phyloP scores from a whole-genome alignment of 2,329 filamentous ascomycete species.

The Chalara sp. region DNA sequence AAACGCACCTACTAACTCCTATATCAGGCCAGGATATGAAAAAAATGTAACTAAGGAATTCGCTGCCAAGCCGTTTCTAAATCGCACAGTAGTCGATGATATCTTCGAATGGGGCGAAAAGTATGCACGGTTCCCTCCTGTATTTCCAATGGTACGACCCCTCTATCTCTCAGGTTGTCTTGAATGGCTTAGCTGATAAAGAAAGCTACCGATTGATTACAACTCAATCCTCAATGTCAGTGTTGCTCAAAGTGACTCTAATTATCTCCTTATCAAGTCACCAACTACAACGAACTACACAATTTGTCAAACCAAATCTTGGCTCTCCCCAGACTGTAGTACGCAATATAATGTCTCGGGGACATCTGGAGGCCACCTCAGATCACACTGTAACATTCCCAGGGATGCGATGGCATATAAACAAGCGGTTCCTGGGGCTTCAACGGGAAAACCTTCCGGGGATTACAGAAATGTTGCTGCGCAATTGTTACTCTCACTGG shows the following conservation, averaged over 20 bases:
- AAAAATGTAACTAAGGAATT: conserved; percentile 30
- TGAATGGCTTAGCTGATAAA: not conserved
- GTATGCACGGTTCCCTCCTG: conserved; percentile 43
- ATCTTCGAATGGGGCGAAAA: conserved; percentile 60
- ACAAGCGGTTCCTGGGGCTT: conserved; percentile 30
- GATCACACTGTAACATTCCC: conserved; percentile 52
- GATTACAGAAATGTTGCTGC: conserved; percentile 51
- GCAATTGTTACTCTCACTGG: conserved; percentile 47
- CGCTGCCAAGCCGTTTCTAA: conserved; percentile 36
- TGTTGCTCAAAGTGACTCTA: too few species aligned
- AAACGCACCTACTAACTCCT: not conserved
- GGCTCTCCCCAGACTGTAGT: conserved; percentile 58
- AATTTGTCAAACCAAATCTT: conserved; percentile 40
- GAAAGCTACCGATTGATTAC: conserved; percentile 40
- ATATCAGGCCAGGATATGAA: conserved; percentile 20
- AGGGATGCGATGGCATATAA: conserved; percentile 49
- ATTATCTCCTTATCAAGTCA: too few species aligned
- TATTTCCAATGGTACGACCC: conserved; percentile 38
- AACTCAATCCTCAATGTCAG: too few species aligned
- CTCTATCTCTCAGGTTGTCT: not conserved
- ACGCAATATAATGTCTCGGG: conserved; percentile 54
- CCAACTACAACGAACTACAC: too few species aligned
- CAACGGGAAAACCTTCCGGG: conserved; percentile 23
- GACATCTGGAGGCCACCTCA: conserved; percentile 50
- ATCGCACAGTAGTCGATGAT: conserved; percentile 57